A percentile compares a stretch with the other conserved stretches of the same genome.
Evolutionary conservation across 495 filamentous ascomycete genomes (phyloP).

Genomic region (Neurospora tetrasperma): DNA sequence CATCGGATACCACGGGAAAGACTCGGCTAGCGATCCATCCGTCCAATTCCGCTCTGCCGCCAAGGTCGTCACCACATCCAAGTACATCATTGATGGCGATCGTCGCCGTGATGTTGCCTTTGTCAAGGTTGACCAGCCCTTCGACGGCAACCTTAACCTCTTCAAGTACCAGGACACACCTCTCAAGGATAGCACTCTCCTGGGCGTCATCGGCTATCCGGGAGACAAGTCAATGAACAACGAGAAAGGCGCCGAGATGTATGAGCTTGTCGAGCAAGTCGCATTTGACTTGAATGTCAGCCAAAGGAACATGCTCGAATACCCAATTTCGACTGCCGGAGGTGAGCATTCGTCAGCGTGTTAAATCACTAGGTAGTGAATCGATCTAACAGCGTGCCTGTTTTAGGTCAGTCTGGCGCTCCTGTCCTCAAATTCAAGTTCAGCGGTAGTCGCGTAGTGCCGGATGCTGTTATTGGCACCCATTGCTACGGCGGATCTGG

Average conservation of each 20-base stretch:
- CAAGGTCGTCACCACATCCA: neutral
- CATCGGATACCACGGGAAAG: fast-evolving
- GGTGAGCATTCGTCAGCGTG: neutral
- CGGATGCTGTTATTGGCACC: neutral
- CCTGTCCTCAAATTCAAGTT: neutral
- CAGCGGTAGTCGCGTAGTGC: neutral
- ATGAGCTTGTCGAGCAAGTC: neutral
- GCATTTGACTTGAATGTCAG: neutral
- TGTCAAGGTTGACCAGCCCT: fast-evolving
- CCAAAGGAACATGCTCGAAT: neutral
- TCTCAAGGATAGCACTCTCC: fast-evolving
- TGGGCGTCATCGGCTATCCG: neutral
- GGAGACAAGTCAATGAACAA: neutral
- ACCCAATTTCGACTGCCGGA: neutral
- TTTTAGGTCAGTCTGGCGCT: neutral
- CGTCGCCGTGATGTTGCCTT: neutral
- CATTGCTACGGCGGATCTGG: neutral
- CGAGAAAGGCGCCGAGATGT: neutral
- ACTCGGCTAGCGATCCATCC: neutral
- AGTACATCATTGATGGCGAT: neutral
- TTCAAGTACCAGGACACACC: neutral
- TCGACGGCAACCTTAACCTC: fast-evolving
- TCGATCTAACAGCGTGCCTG: too few relatives aligned
- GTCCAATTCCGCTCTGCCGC: neutral
- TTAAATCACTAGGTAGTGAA: too few relatives aligned